Conservation (phyloP, 371 early-diverging fungal species). For the Rhizopus delemar region DNA sequence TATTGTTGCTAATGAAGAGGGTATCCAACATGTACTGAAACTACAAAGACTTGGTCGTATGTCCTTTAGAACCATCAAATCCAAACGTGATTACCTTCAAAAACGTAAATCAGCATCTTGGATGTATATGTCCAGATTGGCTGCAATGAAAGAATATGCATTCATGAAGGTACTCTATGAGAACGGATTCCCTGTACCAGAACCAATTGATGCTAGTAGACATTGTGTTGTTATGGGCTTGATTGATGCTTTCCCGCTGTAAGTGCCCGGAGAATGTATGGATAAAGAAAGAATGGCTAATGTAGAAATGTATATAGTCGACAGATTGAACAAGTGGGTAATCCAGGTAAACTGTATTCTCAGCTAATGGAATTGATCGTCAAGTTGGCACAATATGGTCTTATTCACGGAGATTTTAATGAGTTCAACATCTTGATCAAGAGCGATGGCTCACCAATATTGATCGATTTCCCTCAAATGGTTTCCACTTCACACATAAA, state of each 20-base stretch:
- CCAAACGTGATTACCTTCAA: conserved; percentile 95
- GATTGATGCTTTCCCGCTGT: conserved; percentile 93
- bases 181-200: conserved; percentile 95
- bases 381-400: conserved; percentile 91
- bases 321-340: conserved; percentile 80
- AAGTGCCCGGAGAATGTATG: conserved; percentile 17
- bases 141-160: conserved; percentile 96
- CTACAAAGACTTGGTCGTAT: conserved; percentile 95
- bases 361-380: conserved; percentile 95
- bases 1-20: conserved; percentile 92
- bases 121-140: conserved; percentile 97
- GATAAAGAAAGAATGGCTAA: neutral
- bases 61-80: conserved; percentile 97
- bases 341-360: conserved; percentile 93
- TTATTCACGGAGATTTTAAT: conserved; percentile 99
- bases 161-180: conserved; percentile 94
- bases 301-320: conserved; percentile 46
- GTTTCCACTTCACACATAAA: conserved; percentile 93
- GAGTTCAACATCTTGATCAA: conserved; percentile 98
- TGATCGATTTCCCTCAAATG: conserved; percentile 99
- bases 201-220: conserved; percentile 90
- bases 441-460: conserved; percentile 78
- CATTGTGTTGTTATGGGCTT: conserved; percentile 98
- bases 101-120: conserved; percentile 92
- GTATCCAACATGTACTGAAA: conserved; percentile 85